These are phyloP conservation scores for Leccinum fuscescens DNA, from an alignment of 1,284 basidiomycete genomes.

Conservation along the genomic window DNA sequence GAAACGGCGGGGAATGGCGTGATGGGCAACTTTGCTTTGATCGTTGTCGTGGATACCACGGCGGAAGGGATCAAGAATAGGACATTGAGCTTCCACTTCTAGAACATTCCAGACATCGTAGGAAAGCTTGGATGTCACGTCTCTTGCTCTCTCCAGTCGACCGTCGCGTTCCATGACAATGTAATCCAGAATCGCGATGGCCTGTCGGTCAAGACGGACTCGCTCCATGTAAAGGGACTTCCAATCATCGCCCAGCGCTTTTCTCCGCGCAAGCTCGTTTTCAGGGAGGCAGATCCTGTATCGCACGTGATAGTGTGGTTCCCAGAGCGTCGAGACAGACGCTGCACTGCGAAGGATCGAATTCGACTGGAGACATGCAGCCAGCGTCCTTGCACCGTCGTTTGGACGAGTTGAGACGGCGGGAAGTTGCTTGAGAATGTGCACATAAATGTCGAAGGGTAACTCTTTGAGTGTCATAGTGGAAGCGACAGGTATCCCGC, in stretches of 20 bases:
- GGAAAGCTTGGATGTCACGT: conserved; percentile 36
- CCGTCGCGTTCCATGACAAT: conserved; percentile 37
- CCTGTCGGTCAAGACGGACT: conserved; percentile 42
- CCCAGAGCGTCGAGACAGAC: conserved; percentile 42
- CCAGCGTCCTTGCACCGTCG: conserved; percentile 23
- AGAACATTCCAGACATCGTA: conserved; percentile 58
- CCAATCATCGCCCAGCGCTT: conserved; percentile 40
- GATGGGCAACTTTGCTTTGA: conserved; percentile 21
- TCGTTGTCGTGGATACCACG: conserved; percentile 14
- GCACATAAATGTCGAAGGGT: conserved; percentile 33
- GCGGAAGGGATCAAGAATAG: conserved; percentile 36
- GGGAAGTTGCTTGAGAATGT: conserved; percentile 31
- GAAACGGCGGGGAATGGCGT: conserved; percentile 48
- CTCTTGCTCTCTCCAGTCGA: conserved; percentile 38
- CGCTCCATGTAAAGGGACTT: conserved; percentile 45
- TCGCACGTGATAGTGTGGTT: conserved; percentile 46
- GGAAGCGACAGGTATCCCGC: background rate
- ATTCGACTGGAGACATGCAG: conserved; percentile 27
- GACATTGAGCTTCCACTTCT: conserved; percentile 36
- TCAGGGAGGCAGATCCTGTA: conserved; percentile 43
- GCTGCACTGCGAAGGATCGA: conserved; percentile 29
- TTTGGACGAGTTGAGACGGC: conserved; percentile 17
- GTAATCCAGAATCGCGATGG: conserved; percentile 40
- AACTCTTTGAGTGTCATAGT: conserved; percentile 25
- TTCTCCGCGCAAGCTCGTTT: conserved; percentile 37